Base-by-base conservation (phyloP, 495 filamentous ascomycete species). In the Parathielavia hyrcaniae region DNA sequence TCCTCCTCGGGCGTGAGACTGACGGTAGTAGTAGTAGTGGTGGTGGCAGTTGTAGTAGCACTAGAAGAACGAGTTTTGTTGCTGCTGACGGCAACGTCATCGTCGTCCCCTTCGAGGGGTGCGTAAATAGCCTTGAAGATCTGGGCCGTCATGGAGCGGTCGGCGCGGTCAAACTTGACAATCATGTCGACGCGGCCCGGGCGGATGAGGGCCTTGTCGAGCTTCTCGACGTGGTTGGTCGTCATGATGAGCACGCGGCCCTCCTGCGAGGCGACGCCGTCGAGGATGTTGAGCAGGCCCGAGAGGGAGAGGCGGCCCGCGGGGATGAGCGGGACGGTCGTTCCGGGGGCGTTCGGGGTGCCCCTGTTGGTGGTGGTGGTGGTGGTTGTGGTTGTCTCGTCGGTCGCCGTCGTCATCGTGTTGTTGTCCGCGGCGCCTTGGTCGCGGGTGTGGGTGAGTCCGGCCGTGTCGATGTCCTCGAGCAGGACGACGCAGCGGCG, bases 181-280 rank as follows among this genome's bases (percentile, higher is more conserved):
- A 79, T 81, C 81, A 88, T 83, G 63, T 93, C 89, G 10, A 93
- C 84, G 16, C 89, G 81, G 0, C 89, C 88, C 12, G 86, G 86
- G 0, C 89, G 83, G 53, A 90, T 84, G 4, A 93, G 77, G 0
- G 89, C 88, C 39, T 82, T 75, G 62, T 93, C 89, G 0, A 93
- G 77, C 59, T 85, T 85, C 36, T 91, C 86, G 12, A 83, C 64
- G 63, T 90, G 85, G 63, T 93, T 93, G 46, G 89, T 90, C 3
- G 88, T 91, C 87, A 93, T 91, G 60, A 93, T 86, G 10, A 91
- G 77, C 17, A 91, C 81, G 6, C 87, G 80, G 13, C 88, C 89
- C 67, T 91, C 87, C 52, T 83, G 82, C 1, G 82, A 83, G 9
- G 86, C 84, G n/a, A 90, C 86, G 16, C 89, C 88, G 61, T 91